Base-by-base conservation (phyloP, 306 rosid species). In the Cyamopsis tetragonoloba region DNA sequence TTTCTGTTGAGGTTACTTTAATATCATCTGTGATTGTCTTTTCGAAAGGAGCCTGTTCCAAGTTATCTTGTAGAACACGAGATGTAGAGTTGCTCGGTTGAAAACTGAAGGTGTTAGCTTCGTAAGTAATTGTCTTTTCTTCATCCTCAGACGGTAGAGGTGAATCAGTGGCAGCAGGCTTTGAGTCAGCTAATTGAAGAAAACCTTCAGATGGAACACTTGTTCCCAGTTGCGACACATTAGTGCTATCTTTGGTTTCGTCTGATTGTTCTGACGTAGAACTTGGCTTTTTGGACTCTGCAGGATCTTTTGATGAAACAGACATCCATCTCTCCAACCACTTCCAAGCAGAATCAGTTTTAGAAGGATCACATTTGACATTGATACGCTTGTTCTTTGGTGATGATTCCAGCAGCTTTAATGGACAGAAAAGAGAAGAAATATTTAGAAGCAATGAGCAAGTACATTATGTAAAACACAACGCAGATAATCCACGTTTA, bases 291-390 rank as follows among this genome's bases (percentile, higher is more conserved):
- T 71, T 72, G 22, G 68, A 20, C 71, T 83, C 84, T 8, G 57
- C 77, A 70, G 61, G 31, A 71, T 79, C 83, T 54, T 35, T 56
- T 7, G 89, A 64, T 55, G 92, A 75, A 32, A 79, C 86, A 61
- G 91, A 62, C 86, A 85, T 86, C 99, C 99, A 95, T 67, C 91
- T 89, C 85, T 95, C 99, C 87, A 95, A 71, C 99, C 99, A 95
- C 65, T 79, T 83, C 99, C 97, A 95, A 57, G 92, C 92, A 75
- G 99, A 88, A 70, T 88, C 90, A 6, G 81, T 70, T 80, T 95
- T 91, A 34, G 86, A 85, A 73, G 97, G 89, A 68, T 83, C 89
- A 23, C 99, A 90, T 79, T 85, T 88, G 38, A 91, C 81, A 66
- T 66, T 76, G 79, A 95, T 86, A 50, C 82, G 75, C 73, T 85